Evolutionary conservation across 768 basidiomycete genomes (phyloP).

Genomic region (Heimioporus sp.): DNA sequence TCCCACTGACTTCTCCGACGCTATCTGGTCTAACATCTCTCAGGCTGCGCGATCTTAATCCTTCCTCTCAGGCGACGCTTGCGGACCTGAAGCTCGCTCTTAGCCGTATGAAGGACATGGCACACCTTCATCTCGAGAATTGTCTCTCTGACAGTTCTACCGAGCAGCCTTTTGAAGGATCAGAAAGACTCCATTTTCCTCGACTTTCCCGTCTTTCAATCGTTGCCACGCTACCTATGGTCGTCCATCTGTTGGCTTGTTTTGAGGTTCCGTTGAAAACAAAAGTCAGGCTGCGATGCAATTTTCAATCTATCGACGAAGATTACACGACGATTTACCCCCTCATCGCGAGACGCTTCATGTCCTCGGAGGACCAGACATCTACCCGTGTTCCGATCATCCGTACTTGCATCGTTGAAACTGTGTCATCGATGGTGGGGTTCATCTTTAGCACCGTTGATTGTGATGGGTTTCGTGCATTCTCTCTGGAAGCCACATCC

Average conservation of each 20-base stretch:
- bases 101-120: too few relatives aligned
- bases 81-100: too few relatives aligned
- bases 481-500: conserved; percentile 2
- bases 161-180: neutral
- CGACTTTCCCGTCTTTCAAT: too few relatives aligned
- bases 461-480: conserved; percentile 8
- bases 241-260: too few relatives aligned
- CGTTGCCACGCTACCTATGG: too few relatives aligned
- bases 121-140: too few relatives aligned
- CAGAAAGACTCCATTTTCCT: neutral
- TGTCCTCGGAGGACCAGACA: neutral
- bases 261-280: conserved; percentile 11
- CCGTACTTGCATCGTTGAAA: conserved; percentile 10
- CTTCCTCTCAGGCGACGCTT: too few relatives aligned
- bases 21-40: too few relatives aligned
- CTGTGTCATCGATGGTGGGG: conserved; percentile 6
- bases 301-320: conserved; percentile 1
- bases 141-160: conserved; percentile 11
- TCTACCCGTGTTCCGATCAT: conserved; percentile 4
- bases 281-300: conserved; percentile 16
- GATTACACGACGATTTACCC: conserved; percentile 10
- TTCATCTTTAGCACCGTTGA: conserved; percentile 17
- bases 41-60: too few relatives aligned
- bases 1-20: conserved; percentile 12
- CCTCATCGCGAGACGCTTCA: conserved; percentile 17